Percentiles rank a stretch among this genome's conserved stretches.
Conservation (phyloP, 2,329 filamentous ascomycete species). For the Ampelomyces quisqualis region DNA sequence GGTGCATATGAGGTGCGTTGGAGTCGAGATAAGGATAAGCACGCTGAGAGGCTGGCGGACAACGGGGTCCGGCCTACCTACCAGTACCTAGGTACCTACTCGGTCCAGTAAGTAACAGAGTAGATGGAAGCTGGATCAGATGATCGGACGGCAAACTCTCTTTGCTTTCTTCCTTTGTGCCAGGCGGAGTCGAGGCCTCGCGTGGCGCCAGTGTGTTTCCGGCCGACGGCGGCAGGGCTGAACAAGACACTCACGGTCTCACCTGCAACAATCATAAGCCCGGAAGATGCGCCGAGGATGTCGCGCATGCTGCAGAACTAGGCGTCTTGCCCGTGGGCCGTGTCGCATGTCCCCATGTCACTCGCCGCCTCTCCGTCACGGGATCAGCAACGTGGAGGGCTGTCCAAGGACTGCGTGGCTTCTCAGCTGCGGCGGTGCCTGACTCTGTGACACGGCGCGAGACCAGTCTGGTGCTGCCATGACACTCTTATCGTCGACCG, state of each 20-base stretch:
- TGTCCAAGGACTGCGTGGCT: conserved; percentile 4
- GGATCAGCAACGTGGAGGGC: conserved; percentile 5
- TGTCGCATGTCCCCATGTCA: neutral
- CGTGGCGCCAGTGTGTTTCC: no score
- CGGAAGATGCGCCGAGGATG: neutral
- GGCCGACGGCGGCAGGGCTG: conserved; percentile 11
- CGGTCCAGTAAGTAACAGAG: no score
- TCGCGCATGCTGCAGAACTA: conserved; percentile 4
- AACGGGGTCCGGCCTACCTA: neutral
- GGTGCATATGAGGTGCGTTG: conserved; percentile 15
- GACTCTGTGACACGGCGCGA: conserved; percentile 2
- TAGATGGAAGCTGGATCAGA: no score
- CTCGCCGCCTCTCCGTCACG: neutral
- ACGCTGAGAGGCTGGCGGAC: conserved; percentile 25
- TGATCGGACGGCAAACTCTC: no score
- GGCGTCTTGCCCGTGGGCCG: neutral
- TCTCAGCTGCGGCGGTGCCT: conserved; percentile 8
- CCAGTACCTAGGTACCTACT: no score
- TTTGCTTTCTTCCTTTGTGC: no score
- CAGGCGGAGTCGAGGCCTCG: no score
- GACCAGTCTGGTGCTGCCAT: conserved; percentile 1
- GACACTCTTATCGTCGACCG: conserved; percentile 2
- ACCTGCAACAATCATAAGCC: neutral
- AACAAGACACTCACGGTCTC: neutral
- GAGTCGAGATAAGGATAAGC: conserved; percentile 31